phyloP scores from a whole-genome alignment of 805 yeast species.

The Lipomyces yamanashiensis region DNA sequence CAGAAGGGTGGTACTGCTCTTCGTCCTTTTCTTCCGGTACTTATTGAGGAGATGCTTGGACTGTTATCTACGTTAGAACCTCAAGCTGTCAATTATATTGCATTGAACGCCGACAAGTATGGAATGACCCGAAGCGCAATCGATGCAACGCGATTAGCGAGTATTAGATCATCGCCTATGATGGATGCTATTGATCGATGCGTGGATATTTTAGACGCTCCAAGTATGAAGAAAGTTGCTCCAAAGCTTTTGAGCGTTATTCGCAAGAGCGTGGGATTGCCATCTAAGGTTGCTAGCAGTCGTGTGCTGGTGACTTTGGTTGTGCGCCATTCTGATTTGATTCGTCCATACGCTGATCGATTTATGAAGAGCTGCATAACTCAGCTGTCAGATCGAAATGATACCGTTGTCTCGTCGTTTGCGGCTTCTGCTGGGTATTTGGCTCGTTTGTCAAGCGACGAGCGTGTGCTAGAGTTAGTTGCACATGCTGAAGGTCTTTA shows the following conservation, averaged over 20 bases:
- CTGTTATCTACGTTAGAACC: slow-evolving; percentile 90
- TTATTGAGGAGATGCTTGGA: slow-evolving; percentile 69
- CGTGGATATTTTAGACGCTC: slow-evolving; percentile 61
- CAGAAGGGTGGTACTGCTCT: slow-evolving; percentile 61
- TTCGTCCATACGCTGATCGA: slow-evolving; percentile 62
- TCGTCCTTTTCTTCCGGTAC: slow-evolving; percentile 69
- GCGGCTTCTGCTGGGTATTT: slow-evolving; percentile 82
- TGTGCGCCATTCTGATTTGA: slow-evolving; percentile 55
- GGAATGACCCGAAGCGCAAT: slow-evolving; percentile 71
- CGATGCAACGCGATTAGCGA: slow-evolving; percentile 75
- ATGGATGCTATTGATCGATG: slow-evolving; percentile 83
- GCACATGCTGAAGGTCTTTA: slow-evolving; percentile 57
- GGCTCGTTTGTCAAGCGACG: slow-evolving; percentile 63
- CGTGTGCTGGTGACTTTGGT: slow-evolving; percentile 69
- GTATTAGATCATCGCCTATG: slow-evolving; percentile 81
- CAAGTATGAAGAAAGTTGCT: slow-evolving; percentile 55
- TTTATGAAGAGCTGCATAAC: slow-evolving; percentile 60
- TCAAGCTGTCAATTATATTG: slow-evolving; percentile 80
- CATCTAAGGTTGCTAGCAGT: slow-evolving; percentile 87
- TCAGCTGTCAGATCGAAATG: slow-evolving; percentile 72
- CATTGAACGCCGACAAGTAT: slow-evolving; percentile 86
- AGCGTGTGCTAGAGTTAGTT: slow-evolving; percentile 59
- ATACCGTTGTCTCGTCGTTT: slow-evolving; percentile 72
- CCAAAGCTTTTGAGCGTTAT: slow-evolving; percentile 59
- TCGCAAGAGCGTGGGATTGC: slow-evolving; percentile 79